These are phyloP conservation scores for Spongospora subterranea DNA, from an alignment of 208 protist genomes.

Conservation along the genomic window DNA sequence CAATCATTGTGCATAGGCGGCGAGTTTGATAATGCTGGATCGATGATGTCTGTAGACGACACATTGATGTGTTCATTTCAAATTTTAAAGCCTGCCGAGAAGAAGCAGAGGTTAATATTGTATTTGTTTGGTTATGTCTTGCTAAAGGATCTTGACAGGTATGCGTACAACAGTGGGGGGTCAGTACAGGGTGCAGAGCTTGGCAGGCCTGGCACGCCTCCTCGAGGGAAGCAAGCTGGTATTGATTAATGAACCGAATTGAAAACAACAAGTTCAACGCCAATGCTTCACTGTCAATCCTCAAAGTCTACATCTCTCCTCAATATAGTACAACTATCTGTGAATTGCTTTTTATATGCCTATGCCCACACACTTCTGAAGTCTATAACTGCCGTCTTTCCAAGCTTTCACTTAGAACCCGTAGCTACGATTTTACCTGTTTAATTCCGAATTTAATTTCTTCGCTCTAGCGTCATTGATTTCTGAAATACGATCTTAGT, in stretches of 20 bases:
- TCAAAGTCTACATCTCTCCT: not conserved
- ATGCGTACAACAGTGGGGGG: conserved; percentile 19
- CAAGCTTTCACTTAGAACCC: too few relatives aligned
- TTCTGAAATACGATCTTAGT: too few relatives aligned
- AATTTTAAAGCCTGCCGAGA: conserved; percentile 66
- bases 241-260: conserved; percentile 50
- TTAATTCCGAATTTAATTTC: too few relatives aligned
- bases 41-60: conserved; percentile 85
- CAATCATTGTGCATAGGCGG: conserved; percentile 72
- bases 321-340: not conserved
- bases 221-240: conserved; percentile 43
- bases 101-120: conserved; percentile 61
- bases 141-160: conserved; percentile 15
- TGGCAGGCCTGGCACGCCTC: conserved; percentile 24
- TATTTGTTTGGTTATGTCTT: not conserved
- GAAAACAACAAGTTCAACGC: too few relatives aligned
- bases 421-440: too few relatives aligned
- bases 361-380: too few relatives aligned
- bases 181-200: not conserved
- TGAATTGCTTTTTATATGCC: too few relatives aligned
- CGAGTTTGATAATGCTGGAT: conserved; percentile 99
- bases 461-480: too few relatives aligned
- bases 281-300: not conserved
- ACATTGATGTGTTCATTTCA: conserved; percentile 77
- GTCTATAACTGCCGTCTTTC: too few relatives aligned